Base-by-base conservation (phyloP, 2,329 filamentous ascomycete species). In the Penicillium sp. region DNA sequence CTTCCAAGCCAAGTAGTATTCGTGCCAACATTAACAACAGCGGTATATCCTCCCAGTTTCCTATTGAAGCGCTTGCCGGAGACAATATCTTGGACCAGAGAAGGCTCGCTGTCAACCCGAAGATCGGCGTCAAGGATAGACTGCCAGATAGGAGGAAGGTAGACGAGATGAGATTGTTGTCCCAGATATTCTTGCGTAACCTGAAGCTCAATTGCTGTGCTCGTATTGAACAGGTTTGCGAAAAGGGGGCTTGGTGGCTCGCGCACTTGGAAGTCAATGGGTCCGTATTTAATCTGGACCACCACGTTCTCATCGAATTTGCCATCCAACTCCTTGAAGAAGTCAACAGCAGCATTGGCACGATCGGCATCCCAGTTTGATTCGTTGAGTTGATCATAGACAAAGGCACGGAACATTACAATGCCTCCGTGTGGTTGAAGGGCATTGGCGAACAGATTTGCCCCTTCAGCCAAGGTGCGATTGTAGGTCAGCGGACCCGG, bases 241-340 rank as follows among this genome's bases (percentile, higher is more conserved):
- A 90, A 88, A 1, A 90, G 70, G 0, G 87, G 86, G 3, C 83
- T 87, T 1, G 79, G 70, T 1, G 87, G 83, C 65, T 89, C 87
- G 29, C 87, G 81, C 9, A 89, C 84, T 61, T 89, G 87, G 68
- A 90, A 89, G 63, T 90, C 87, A 52, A 89, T 89, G 0, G 87
- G 86, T 0, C 87, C 87, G 55, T 86, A 88, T 68, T 90, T 90
- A 69, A 90, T 85, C 64, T 90, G 87, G 2, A 90, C 78, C 0
- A 90, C 78, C 0, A 89, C 86, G 40, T 90, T 90, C 39, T 86
- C 83, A 18, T 86, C 83, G 50, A 90, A 90, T 52, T 84, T 67
- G 4, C 78, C 81, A 60, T 90, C 87, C 0, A 89, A 77, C 0
- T 77, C 75, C 13, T 82, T 74, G 67, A 90, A 89, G 68, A 82